phyloP scores from a whole-genome alignment of 2,329 filamentous ascomycete species.

The Epicoccum sorghinum region DNA sequence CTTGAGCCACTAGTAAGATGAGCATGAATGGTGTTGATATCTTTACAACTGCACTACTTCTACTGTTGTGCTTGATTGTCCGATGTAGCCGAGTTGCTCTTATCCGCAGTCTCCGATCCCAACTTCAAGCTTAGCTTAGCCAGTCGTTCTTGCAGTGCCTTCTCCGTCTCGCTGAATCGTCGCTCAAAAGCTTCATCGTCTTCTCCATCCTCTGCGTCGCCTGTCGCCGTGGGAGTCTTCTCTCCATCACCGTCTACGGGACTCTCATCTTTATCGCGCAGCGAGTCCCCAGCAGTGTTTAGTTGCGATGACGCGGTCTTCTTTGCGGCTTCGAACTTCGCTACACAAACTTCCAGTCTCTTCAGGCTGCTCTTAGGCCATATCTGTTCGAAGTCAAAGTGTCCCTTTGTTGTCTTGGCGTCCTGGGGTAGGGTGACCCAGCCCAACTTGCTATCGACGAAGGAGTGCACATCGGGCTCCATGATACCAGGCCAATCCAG shows the following conservation, averaged over 20 bases:
- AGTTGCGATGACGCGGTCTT: neutral
- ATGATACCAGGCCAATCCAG: constrained; percentile 37
- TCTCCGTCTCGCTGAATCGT: constrained; percentile 35
- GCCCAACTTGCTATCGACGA: constrained; percentile 35
- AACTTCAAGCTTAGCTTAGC: constrained; percentile 38
- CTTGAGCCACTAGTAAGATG: no score
- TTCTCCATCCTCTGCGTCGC: constrained; percentile 24
- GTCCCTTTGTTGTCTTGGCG: constrained; percentile 22
- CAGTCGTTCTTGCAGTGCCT: constrained; percentile 34
- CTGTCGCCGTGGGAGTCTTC: constrained; percentile 43
- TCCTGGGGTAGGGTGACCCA: constrained; percentile 37
- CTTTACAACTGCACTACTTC: no score
- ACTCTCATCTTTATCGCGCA: constrained; percentile 10
- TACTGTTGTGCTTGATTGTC: no score
- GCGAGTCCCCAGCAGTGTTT: neutral
- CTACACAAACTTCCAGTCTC: constrained; percentile 27
- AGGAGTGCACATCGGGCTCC: constrained; percentile 40
- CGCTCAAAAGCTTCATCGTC: constrained; percentile 41
- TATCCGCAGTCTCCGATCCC: neutral
- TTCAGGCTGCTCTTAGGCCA: constrained; percentile 41
- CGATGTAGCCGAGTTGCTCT: neutral
- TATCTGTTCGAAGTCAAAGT: constrained; percentile 14
- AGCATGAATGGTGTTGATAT: no score
- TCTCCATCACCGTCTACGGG: constrained; percentile 25
- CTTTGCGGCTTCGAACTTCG: constrained; percentile 15